phyloP scores from a whole-genome alignment of 108 stramenopile genomes.

The Pseudonitzschia delicatissima region DNA sequence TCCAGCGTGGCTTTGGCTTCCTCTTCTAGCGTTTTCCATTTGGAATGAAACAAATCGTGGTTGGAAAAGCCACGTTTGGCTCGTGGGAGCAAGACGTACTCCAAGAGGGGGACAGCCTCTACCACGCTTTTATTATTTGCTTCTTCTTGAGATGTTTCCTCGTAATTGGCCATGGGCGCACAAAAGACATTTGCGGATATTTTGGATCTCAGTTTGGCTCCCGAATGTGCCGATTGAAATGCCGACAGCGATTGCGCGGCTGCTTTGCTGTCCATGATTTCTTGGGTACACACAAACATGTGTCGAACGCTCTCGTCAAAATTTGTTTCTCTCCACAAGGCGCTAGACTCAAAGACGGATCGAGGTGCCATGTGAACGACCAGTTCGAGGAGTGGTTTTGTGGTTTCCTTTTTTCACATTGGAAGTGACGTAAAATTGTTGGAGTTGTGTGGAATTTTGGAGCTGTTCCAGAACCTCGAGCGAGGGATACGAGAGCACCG shows the following conservation, averaged over 20 bases:
- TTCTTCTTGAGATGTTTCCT: not conserved
- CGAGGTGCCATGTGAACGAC: slow-evolving; percentile 67
- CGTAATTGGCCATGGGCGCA: slow-evolving; percentile 22
- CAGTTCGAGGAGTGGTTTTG: slow-evolving; percentile 38
- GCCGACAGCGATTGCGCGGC: slow-evolving; percentile 31
- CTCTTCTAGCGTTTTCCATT: slow-evolving; percentile 2
- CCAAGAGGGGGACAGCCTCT: slow-evolving; percentile 51
- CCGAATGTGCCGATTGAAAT: slow-evolving; percentile 52
- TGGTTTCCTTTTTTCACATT: not conserved
- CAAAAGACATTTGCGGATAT: slow-evolving; percentile 44
- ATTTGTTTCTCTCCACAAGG: slow-evolving; percentile 44
- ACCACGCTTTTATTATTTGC: not conserved
- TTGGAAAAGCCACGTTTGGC: slow-evolving; percentile 38
- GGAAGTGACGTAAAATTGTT: slow-evolving; percentile 12
- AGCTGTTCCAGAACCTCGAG: slow-evolving; percentile 21
- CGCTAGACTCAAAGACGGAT: slow-evolving; percentile 29
- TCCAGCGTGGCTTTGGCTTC: slow-evolving; percentile 5
- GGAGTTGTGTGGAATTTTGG: slow-evolving; percentile 25
- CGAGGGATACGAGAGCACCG: slow-evolving; percentile 59
- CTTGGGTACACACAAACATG: slow-evolving; percentile 40
- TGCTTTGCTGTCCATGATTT: slow-evolving; percentile 18
- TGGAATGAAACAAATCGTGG: not conserved
- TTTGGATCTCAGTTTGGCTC: slow-evolving; percentile 48
- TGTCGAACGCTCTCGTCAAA: slow-evolving; percentile 45
- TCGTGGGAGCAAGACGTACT: slow-evolving; percentile 62